Conservation (phyloP, 345 rosid species). For the Garcia nutans region DNA sequence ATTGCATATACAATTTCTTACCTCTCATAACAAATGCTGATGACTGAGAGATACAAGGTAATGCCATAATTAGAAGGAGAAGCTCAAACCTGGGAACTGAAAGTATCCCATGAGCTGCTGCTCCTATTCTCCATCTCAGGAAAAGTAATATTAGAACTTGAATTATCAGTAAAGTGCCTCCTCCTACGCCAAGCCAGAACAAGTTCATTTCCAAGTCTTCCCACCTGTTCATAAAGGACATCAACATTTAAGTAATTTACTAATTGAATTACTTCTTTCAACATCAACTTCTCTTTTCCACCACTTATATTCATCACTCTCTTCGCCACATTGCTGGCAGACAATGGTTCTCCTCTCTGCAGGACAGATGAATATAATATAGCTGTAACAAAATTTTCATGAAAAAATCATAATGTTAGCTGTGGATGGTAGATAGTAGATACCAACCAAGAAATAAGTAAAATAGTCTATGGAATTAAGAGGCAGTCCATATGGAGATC, state of each 20-base stretch:
- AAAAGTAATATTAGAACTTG: constrained; percentile 31
- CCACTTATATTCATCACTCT: constrained; percentile 33
- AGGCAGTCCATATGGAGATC: constrained; percentile 41
- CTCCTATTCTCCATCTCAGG: constrained; percentile 45
- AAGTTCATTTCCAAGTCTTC: constrained; percentile 49
- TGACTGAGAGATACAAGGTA: constrained; percentile 54
- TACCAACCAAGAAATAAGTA: constrained; percentile 48
- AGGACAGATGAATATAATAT: not conserved
- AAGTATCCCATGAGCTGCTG: constrained; percentile 37
- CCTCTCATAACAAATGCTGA: constrained; percentile 53
- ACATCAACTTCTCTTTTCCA: not conserved
- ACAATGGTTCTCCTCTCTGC: constrained; percentile 59
- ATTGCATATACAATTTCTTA: constrained; percentile 15
- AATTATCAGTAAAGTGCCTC: constrained; percentile 33
- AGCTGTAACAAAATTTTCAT: not conserved
- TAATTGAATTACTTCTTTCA: not conserved
- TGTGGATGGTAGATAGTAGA: not conserved
- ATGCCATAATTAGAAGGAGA: constrained; percentile 43
- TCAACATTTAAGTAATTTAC: not conserved
- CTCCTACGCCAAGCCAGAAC: constrained; percentile 52
- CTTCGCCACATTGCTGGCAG: constrained; percentile 45
- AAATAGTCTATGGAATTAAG: constrained; percentile 44
- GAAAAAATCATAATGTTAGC: constrained; percentile 1
- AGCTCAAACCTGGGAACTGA: constrained; percentile 48
- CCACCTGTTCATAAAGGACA: constrained; percentile 37